phyloP scores from a whole-genome alignment of 1,139 yeast genomes.

The Sugiyamaella paludigena region DNA sequence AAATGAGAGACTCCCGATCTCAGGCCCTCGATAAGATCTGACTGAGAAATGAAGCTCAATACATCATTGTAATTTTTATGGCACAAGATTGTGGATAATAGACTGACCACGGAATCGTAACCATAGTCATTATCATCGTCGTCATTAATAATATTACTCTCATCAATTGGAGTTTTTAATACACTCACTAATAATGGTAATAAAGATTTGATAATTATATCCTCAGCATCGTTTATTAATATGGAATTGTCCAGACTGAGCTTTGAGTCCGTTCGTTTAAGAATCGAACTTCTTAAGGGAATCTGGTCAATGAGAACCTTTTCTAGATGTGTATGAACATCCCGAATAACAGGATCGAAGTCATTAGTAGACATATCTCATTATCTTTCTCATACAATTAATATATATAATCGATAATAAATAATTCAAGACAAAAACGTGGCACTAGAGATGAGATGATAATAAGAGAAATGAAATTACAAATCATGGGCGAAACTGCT shows the following conservation, averaged over 20 bases:
- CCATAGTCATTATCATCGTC: background rate
- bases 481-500: too few relatives aligned
- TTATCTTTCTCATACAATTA: too few relatives aligned
- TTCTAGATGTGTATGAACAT: constrained; percentile 2
- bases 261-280: constrained; percentile 21
- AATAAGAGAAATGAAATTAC: too few relatives aligned
- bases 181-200: constrained; percentile 24
- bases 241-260: constrained; percentile 21
- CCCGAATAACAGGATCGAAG: constrained; percentile 1
- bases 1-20: constrained; percentile 23
- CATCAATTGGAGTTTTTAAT: constrained; percentile 18
- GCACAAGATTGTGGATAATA: constrained; percentile 25
- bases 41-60: constrained; percentile 20
- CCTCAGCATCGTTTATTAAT: constrained; percentile 16
- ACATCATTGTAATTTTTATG: constrained; percentile 26
- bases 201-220: constrained; percentile 12
- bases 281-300: constrained; percentile 17
- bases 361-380: too few relatives aligned
- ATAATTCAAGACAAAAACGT: too few relatives aligned
- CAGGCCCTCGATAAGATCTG: constrained; percentile 25
- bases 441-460: too few relatives aligned
- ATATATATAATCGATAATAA: too few relatives aligned
- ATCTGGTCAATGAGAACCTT: background rate
- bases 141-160: constrained; percentile 3
- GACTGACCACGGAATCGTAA: constrained; percentile 20